These are phyloP conservation scores for Omphalotus guepiniiformis DNA, from an alignment of 768 basidiomycete genomes.

Conservation along the genomic window DNA sequence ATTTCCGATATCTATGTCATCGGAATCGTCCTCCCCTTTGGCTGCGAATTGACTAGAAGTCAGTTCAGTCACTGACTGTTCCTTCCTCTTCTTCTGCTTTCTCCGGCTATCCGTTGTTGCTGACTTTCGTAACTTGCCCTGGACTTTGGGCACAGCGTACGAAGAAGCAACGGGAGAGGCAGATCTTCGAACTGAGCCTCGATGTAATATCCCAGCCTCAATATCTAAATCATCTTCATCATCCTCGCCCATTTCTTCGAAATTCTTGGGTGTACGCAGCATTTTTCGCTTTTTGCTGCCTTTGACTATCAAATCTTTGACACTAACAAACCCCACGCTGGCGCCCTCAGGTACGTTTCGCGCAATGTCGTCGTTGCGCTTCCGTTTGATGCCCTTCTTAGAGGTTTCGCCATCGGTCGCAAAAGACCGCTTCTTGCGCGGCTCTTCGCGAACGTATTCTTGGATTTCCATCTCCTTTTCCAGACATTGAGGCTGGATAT, in stretches of 20 bases:
- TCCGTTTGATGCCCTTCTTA: conserved; percentile 51
- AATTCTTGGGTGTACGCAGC: conserved; percentile 29
- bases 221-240: conserved; percentile 70
- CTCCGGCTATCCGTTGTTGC: conserved; percentile 32
- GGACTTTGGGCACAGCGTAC: conserved; percentile 26
- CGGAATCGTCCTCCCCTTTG: conserved; percentile 47
- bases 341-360: conserved; percentile 78
- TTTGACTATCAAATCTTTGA: conserved; percentile 57
- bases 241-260: conserved; percentile 53
- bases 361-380: conserved; percentile 60
- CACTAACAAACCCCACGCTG: conserved; percentile 65
- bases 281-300: conserved; percentile 44
- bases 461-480: conserved; percentile 84
- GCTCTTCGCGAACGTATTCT: conserved; percentile 56
- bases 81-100: conserved; percentile 22
- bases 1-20: conserved; percentile 52
- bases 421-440: conserved; percentile 32
- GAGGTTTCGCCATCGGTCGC: conserved; percentile 26
- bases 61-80: conserved; percentile 16
- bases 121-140: conserved; percentile 40
- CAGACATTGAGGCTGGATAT: conserved; percentile 70
- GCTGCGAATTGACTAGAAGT: conserved; percentile 39
- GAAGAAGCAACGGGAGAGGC: conserved; percentile 22
- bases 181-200: conserved; percentile 41
- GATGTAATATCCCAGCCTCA: conserved; percentile 47